A percentile compares a stretch with the other conserved stretches of the same genome.
These are phyloP conservation scores for Canna indica DNA, from an alignment of 176 grass and related monocot species.

Conservation along the genomic window DNA sequence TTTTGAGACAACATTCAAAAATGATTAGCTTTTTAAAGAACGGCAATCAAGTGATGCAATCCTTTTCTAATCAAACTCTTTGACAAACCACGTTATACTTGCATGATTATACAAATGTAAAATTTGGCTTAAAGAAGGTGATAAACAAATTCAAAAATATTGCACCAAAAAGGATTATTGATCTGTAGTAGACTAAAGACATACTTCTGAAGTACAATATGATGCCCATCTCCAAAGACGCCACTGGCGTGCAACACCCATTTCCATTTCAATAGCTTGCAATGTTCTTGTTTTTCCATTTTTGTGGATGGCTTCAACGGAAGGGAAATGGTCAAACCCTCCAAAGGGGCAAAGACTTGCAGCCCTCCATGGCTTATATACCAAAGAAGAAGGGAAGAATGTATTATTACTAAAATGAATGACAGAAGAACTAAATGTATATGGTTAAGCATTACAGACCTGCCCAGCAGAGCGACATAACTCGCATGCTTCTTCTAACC, in stretches of 20 bases:
- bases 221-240: conserved; percentile 99
- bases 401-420: neutral
- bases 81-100: too few species aligned
- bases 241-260: conserved; percentile 68
- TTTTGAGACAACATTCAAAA: too few species aligned
- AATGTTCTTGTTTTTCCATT: conserved; percentile 74
- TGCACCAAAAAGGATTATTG: conserved; percentile 7
- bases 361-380: conserved; percentile 85
- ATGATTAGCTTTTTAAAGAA: too few species aligned
- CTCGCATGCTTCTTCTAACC: conserved; percentile 86
- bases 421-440: conserved; percentile 5
- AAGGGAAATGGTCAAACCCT: conserved; percentile 76
- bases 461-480: conserved; percentile 94
- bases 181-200: conserved; percentile 1
- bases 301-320: conserved; percentile 60
- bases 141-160: neutral
- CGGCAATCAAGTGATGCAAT: too few species aligned
- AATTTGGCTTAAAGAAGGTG: neutral
- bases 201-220: conserved; percentile 91
- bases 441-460: conserved; percentile 24
- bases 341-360: conserved; percentile 84
- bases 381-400: conserved; percentile 5
- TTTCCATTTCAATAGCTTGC: conserved; percentile 90
- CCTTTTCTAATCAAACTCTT: too few species aligned
- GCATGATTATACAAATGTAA: neutral